Evolutionary conservation across 768 basidiomycete species (phyloP), one percentile per base, ranked within the genome.

Genomic region (Pleurotus ostreatus): DNA sequence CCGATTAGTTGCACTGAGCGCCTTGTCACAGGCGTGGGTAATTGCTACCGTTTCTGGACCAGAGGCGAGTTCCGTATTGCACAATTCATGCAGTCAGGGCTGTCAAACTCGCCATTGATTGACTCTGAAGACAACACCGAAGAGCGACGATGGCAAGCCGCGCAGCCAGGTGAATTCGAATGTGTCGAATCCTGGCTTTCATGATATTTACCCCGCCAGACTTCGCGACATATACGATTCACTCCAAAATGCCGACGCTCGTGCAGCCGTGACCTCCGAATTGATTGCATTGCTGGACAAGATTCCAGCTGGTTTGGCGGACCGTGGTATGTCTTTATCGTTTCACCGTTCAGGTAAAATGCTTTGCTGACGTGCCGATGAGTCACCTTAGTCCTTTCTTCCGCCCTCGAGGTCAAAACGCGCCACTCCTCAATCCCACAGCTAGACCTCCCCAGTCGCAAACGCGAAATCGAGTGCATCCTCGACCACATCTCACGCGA

Each of bases 401-500:
- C 77, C 4, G 80, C 78, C 2, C 61, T 66, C n/a, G 67, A 71
- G 13, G 62, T 79, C 45, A 74, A 78, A 49, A 65, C 57, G 8
- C 70, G 66, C 41, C 71, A 76, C 59, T 63, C 68, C 3, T 63
- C 57, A 23, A 74, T 80, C 40, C 85, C 86, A 0, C 59, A 66
- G 0, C 68, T 88, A 22, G 75, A 85, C 68, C 62, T 84, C 39
- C 74, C 72, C 38, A 70, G 71, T 1, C 86, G 86, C 68, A 79
- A 77, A 63, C 70, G 69, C 25, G 84, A 88, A 67, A 70, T 88
- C 58, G 72, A 74, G 25, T 62, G 63, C 0, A 70, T 89, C 43
- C 59, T 88, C 13, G 74, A 77, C 25, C 80, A 84, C 51, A 70
- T 88, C 4, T 65, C 71, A 1, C 75, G 74, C 44, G 85, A 87